phyloP scores from a whole-genome alignment of 176 grass and related monocot species.

The Oryza meridionalis region DNA sequence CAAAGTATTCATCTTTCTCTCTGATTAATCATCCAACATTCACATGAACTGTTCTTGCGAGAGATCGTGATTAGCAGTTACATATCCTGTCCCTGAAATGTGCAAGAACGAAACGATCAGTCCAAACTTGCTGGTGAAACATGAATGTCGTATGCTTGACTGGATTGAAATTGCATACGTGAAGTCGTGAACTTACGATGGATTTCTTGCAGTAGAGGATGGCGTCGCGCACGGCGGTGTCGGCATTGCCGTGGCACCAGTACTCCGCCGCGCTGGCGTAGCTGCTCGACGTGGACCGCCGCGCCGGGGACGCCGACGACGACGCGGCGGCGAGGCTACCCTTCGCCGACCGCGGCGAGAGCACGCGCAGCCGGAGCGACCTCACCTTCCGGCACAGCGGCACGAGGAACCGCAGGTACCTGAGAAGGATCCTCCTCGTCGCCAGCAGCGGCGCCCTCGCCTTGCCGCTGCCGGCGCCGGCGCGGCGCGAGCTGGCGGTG shows the following conservation, averaged over 20 bases:
- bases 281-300: constrained; percentile 51
- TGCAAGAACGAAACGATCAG: neutral
- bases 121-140: constrained; percentile 1
- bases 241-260: constrained; percentile 79
- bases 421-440: constrained; percentile 64
- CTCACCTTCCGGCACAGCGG: constrained; percentile 80
- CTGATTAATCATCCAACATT: neutral
- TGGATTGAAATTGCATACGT: neutral
- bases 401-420: constrained; percentile 78
- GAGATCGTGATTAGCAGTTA: neutral
- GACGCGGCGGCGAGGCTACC: neutral
- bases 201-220: constrained; percentile 96
- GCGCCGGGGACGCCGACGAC: constrained; percentile 17
- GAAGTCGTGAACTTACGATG: constrained; percentile 42
- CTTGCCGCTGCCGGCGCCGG: constrained; percentile 23
- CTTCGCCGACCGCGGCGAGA: constrained; percentile 22
- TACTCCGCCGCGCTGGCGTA: constrained; percentile 39
- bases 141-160: neutral
- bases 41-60: constrained; percentile 5
- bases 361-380: constrained; percentile 44
- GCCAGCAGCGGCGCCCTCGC: constrained; percentile 44
- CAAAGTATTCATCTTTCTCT: constrained; percentile 19
- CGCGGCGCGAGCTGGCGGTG: constrained; percentile 18
- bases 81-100: constrained; percentile 39
- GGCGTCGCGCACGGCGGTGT: constrained; percentile 79